Evolutionary conservation across 2,329 filamentous ascomycete species (phyloP).

Genomic region (Trichophyton simii): DNA sequence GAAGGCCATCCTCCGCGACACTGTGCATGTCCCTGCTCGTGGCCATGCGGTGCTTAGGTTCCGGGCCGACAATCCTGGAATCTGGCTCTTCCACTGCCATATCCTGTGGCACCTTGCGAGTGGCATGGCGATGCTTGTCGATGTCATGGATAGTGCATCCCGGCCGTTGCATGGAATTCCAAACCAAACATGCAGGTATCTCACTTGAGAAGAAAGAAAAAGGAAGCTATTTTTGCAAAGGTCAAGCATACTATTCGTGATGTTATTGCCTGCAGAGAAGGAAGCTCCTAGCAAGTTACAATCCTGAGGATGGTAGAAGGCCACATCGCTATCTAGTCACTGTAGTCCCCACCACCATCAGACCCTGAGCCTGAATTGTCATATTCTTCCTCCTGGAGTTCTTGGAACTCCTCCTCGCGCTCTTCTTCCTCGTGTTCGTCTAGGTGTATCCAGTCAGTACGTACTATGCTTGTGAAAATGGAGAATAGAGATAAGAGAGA

Average conservation of each 20-base stretch:
- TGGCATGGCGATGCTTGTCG: constrained; percentile 34
- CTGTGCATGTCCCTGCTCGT: constrained; percentile 24
- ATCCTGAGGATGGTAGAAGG: too few species aligned
- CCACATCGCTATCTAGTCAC: not conserved
- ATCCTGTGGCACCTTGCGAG: constrained; percentile 45
- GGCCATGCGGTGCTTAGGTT: constrained; percentile 42
- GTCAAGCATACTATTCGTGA: too few species aligned
- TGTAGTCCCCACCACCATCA: not conserved
- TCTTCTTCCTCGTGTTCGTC: not conserved
- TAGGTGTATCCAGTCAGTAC: not conserved
- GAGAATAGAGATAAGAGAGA: not conserved
- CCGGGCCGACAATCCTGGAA: constrained; percentile 41
- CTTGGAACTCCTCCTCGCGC: not conserved
- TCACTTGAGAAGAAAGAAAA: not conserved
- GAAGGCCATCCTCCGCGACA: constrained; percentile 12
- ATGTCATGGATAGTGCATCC: constrained; percentile 18
- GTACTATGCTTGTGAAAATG: not conserved
- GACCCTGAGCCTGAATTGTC: not conserved
- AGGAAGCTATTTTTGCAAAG: not conserved
- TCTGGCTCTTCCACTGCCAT: constrained; percentile 48
- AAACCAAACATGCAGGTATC: not conserved
- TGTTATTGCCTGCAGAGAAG: not conserved
- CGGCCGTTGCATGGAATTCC: not conserved
- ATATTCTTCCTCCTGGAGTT: not conserved
- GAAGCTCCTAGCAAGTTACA: not conserved